Base-by-base conservation (phyloP, 169 alveolate genomes). In the Plasmodium reichenowi region DNA sequence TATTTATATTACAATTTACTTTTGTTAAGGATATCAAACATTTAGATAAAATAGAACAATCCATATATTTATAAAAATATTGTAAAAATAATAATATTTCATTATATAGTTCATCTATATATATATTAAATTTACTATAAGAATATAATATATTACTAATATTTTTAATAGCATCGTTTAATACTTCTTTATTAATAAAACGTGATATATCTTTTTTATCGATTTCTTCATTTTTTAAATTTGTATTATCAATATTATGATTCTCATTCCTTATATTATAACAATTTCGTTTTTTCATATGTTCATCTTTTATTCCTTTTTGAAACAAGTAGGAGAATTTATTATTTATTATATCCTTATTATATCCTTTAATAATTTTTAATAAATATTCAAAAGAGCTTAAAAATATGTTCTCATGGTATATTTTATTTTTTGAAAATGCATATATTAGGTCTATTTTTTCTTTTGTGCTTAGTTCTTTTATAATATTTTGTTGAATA, bases 11-110 rank as follows among this genome's bases (percentile, higher is more conserved):
- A 29, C 91, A 70, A 26, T 70, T 72, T 13, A 68, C 48, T 47
- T 83, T 83, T 6, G 91, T 63, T 15, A 83, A 56, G 0, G 91
- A 83, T 56, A 83, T 70, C 56, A 83, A 43, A 43, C 91, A 68
- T 17, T 83, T 85, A 0, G 91, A 68, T 43, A 83, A 68, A 10
- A 68, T 52, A 1, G 91, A 56, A 6, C 85, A 83, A 47, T 62
- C 47, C 67, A 83, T 83, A 58, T 70, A 48, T 68, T n/a, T 58
- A 50, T 83, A 83, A 12, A 68, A 24, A 32, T 83, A 10, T 26
- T 83, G 91, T 29, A 83, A 60, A 72, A 83, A 73, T 50, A 83
- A 29, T 58, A 83, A 83, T 38, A 68, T 70, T 58, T 83, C 91
- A 48, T 83, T 83, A 47, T 83, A 68, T 63, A 83, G 29, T 63